These are phyloP conservation scores for Phascolomyces articulosus DNA, from an alignment of 371 early-diverging fungal species.

Conservation along the genomic window DNA sequence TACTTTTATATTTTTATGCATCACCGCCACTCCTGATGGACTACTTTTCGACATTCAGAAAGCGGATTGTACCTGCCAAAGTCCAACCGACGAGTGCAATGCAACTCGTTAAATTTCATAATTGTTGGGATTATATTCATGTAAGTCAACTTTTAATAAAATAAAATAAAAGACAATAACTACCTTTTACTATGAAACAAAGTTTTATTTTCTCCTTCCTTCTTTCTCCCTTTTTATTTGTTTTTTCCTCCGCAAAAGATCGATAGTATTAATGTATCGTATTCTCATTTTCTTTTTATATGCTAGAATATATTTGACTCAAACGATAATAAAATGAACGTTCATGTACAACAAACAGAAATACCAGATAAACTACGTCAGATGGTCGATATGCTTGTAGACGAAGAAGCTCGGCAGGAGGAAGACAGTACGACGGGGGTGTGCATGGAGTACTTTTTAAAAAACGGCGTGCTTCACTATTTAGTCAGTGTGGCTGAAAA, in stretches of 20 bases:
- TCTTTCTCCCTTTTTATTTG: not conserved
- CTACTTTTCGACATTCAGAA: constrained; percentile 58
- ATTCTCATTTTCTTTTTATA: too few relatives aligned
- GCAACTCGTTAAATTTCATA: constrained; percentile 67
- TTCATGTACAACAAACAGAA: constrained; percentile 68
- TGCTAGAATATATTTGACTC: constrained; percentile 55
- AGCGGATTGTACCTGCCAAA: constrained; percentile 61
- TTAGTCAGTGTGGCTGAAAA: constrained; percentile 75
- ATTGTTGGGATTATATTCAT: constrained; percentile 65
- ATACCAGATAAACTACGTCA: constrained; percentile 70
- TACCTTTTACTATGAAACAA: not conserved
- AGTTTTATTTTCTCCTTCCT: not conserved
- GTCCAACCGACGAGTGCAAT: constrained; percentile 55
- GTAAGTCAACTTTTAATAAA: constrained; percentile 28
- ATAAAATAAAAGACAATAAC: not conserved
- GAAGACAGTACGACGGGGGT: constrained; percentile 68
- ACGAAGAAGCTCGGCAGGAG: constrained; percentile 73
- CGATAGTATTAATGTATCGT: too few relatives aligned
- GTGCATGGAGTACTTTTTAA: constrained; percentile 87
- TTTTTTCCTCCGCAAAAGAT: not conserved
- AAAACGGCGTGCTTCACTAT: constrained; percentile 72
- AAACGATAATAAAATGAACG: constrained; percentile 48
- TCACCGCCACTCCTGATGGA: constrained; percentile 39
- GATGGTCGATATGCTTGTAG: constrained; percentile 85
- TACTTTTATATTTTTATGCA: constrained; percentile 3